Evolutionary conservation across 345 rosid genomes (phyloP).

Genomic region (Sisymbrium irio): DNA sequence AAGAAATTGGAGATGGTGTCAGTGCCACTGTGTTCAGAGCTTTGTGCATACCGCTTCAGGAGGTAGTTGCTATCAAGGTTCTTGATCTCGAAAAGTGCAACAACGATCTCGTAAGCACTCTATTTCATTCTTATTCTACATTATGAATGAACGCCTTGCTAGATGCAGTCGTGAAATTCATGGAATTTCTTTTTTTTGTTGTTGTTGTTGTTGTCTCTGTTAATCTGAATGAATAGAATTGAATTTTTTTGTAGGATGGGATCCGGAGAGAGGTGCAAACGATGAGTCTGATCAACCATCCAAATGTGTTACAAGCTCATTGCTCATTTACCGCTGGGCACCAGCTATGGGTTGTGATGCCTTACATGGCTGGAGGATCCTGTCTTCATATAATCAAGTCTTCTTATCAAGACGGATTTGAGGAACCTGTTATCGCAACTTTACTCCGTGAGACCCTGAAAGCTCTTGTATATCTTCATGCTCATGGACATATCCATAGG

Average conservation of each 20-base stretch:
- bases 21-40: slow-evolving; percentile 90
- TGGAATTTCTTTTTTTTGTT: neutral
- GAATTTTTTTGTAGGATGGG: slow-evolving; percentile 68
- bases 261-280: slow-evolving; percentile 95
- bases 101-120: slow-evolving; percentile 67
- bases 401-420: slow-evolving; percentile 82
- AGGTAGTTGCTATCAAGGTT: slow-evolving; percentile 87
- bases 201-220: too few species aligned
- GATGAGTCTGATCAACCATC: slow-evolving; percentile 87
- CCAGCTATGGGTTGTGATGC: slow-evolving; percentile 98
- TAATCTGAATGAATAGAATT: slow-evolving; percentile 16
- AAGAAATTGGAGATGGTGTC: slow-evolving; percentile 98
- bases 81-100: slow-evolving; percentile 98
- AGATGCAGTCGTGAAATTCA: neutral
- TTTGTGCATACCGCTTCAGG: slow-evolving; percentile 86
- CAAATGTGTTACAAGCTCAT: slow-evolving; percentile 78
- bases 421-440: slow-evolving; percentile 90
- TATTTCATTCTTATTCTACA: slow-evolving; percentile 10
- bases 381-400: slow-evolving; percentile 95
- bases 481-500: slow-evolving; percentile 94
- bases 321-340: slow-evolving; percentile 86
- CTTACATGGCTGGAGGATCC: slow-evolving; percentile 98
- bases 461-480: slow-evolving; percentile 95
- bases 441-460: slow-evolving; percentile 83
- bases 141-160: neutral